These are phyloP conservation scores for Suillus clintonianus DNA, from an alignment of 768 basidiomycete genomes.

Conservation along the genomic window DNA sequence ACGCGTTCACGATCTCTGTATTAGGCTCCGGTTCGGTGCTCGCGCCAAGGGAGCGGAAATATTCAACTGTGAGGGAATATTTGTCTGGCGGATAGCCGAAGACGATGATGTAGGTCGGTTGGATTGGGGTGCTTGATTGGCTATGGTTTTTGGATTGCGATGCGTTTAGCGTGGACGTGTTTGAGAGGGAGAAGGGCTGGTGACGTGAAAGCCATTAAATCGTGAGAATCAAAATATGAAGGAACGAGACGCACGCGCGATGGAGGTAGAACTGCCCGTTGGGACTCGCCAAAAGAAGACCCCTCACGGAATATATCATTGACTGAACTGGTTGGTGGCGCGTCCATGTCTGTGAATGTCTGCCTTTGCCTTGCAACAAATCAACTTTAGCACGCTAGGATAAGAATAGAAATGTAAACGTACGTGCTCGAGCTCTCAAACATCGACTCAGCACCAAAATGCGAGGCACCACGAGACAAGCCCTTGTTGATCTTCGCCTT, in stretches of 20 bases:
- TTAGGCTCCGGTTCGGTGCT: slow-evolving; percentile 69
- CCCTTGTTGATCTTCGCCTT: slow-evolving; percentile 81
- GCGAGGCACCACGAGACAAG: slow-evolving; percentile 62
- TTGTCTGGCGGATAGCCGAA: slow-evolving; percentile 89
- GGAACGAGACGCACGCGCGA: slow-evolving; percentile 19
- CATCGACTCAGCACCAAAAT: slow-evolving; percentile 86
- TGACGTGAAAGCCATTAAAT: background rate
- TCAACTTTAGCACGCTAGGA: slow-evolving; percentile 7
- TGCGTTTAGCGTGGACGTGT: slow-evolving; percentile 11
- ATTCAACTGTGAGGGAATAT: slow-evolving; percentile 69
- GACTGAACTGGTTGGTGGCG: slow-evolving; percentile 75
- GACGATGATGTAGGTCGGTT: slow-evolving; percentile 68
- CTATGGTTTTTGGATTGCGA: slow-evolving; percentile 23
- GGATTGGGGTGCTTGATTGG: slow-evolving; percentile 31
- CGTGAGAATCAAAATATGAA: background rate
- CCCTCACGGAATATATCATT: slow-evolving; percentile 69
- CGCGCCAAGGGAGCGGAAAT: slow-evolving; percentile 73
- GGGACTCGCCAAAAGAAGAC: slow-evolving; percentile 31
- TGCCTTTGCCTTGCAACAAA: slow-evolving; percentile 52
- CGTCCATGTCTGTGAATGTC: slow-evolving; percentile 72
- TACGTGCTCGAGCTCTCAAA: slow-evolving; percentile 60
- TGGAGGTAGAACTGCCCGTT: slow-evolving; percentile 12
- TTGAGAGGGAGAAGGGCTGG: slow-evolving; percentile 25
- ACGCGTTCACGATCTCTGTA: slow-evolving; percentile 75
- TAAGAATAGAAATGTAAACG: slow-evolving; percentile 7